Percentiles rank a stretch among this genome's conserved stretches.
phyloP scores from a whole-genome alignment of 257 asterid species.

The Salvia rosmarinus region DNA sequence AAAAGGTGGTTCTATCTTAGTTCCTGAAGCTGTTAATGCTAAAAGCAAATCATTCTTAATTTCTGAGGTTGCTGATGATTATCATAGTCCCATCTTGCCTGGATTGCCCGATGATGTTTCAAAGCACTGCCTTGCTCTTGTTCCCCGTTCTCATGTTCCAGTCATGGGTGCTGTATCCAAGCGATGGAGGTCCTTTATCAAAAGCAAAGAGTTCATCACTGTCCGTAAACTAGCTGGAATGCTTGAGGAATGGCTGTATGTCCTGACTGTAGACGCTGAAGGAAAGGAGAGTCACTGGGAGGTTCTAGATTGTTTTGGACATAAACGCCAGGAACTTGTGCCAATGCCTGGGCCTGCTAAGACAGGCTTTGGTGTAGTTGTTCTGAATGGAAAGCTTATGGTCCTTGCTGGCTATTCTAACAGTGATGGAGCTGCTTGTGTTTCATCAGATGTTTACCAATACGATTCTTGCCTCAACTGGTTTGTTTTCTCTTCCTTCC shows the following conservation, averaged over 20 bases:
- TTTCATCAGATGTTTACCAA: slow-evolving; percentile 66
- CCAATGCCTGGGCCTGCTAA: slow-evolving; percentile 70
- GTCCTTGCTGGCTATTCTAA: slow-evolving; percentile 65
- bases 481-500: slow-evolving; percentile 37
- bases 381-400: slow-evolving; percentile 73
- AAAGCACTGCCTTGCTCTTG: slow-evolving; percentile 77
- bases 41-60: slow-evolving; percentile 36
- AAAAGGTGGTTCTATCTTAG: slow-evolving; percentile 39
- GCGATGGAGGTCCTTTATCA: slow-evolving; percentile 74
- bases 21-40: slow-evolving; percentile 37
- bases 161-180: slow-evolving; percentile 74
- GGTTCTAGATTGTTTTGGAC: slow-evolving; percentile 69
- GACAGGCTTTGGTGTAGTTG: slow-evolving; percentile 66
- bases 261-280: slow-evolving; percentile 55
- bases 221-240: slow-evolving; percentile 73
- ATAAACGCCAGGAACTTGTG: slow-evolving; percentile 52
- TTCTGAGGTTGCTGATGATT: slow-evolving; percentile 40
- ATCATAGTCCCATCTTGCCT: slow-evolving; percentile 55
- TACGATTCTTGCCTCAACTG: slow-evolving; percentile 86
- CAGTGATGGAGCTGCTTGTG: slow-evolving; percentile 48
- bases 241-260: slow-evolving; percentile 88
- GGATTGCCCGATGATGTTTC: slow-evolving; percentile 89
- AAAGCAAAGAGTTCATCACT: slow-evolving; percentile 65
- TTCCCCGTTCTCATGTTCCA: slow-evolving; percentile 69
- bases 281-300: slow-evolving; percentile 80